These are phyloP conservation scores for Fusarium neocosmosporiellum DNA, from an alignment of 2,329 filamentous ascomycete species.

Conservation along the genomic window DNA sequence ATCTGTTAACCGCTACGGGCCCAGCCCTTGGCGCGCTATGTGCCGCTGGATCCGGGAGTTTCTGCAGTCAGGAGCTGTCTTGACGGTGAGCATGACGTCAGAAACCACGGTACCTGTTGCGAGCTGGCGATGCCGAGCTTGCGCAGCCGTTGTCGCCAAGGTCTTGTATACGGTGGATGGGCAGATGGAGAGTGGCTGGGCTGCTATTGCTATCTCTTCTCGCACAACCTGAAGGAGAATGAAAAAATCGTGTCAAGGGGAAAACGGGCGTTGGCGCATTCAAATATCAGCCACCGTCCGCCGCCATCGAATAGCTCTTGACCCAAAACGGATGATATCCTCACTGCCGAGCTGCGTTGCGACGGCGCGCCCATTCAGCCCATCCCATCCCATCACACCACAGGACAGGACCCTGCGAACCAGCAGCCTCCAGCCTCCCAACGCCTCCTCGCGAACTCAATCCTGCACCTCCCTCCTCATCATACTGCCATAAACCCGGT, in stretches of 20 bases:
- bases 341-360: slow-evolving; percentile 19
- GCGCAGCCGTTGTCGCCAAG: slow-evolving; percentile 36
- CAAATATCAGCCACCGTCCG: slow-evolving; percentile 36
- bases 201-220: neutral
- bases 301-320: slow-evolving; percentile 15
- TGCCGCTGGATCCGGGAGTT: slow-evolving; percentile 35
- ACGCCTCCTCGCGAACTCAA: slow-evolving; percentile 8
- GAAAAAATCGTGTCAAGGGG: neutral
- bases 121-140: slow-evolving; percentile 30
- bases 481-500: neutral
- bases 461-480: slow-evolving; percentile 11
- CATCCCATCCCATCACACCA: slow-evolving; percentile 33
- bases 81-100: slow-evolving; percentile 37
- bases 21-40: slow-evolving; percentile 33
- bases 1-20: slow-evolving; percentile 25
- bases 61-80: slow-evolving; percentile 2
- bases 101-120: slow-evolving; percentile 17
- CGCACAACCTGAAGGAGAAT: slow-evolving; percentile 9
- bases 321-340: slow-evolving; percentile 7
- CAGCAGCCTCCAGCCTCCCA: slow-evolving; percentile 21
- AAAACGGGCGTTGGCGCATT: neutral
- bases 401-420: slow-evolving; percentile 20
- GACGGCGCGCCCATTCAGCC: slow-evolving; percentile 17
- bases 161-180: slow-evolving; percentile 22
- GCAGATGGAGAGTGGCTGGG: slow-evolving; percentile 21